Conservation (phyloP, 805 yeast genomes). For the Saccharomycopsis sp. region DNA sequence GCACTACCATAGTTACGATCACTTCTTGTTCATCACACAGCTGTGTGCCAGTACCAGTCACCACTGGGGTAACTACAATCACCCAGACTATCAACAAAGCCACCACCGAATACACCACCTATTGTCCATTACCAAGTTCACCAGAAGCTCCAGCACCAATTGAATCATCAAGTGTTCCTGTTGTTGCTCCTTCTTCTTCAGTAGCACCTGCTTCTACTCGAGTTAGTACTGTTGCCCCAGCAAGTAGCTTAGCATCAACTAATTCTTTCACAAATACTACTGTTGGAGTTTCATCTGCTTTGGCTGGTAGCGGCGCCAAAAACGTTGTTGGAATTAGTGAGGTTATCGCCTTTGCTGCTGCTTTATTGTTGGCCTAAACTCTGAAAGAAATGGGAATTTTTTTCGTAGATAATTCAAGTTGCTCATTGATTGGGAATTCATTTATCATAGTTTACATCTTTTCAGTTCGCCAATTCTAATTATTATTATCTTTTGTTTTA, state of each 20-base stretch:
- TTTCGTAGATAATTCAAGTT: too few species aligned
- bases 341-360: conserved; percentile 16
- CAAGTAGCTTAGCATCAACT: conserved; percentile 1
- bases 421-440: too few species aligned
- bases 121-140: conserved; percentile 25
- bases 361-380: conserved; percentile 6
- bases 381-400: too few species aligned
- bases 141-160: conserved; percentile 12
- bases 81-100: conserved; percentile 25
- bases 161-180: neutral
- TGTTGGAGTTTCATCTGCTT: conserved; percentile 9
- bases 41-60: conserved; percentile 20
- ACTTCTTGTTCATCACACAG: conserved; percentile 23
- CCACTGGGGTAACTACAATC: conserved; percentile 27
- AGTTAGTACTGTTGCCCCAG: conserved; percentile 6
- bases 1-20: conserved; percentile 22
- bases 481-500: too few species aligned
- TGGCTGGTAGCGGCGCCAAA: conserved; percentile 16
- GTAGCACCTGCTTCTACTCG: conserved; percentile 10
- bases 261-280: conserved; percentile 4
- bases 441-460: too few species aligned
- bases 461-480: too few species aligned
- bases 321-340: conserved; percentile 8
- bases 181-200: neutral
- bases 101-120: conserved; percentile 26